phyloP scores from a whole-genome alignment of 768 basidiomycete genomes.

The Hericium rajendrae region DNA sequence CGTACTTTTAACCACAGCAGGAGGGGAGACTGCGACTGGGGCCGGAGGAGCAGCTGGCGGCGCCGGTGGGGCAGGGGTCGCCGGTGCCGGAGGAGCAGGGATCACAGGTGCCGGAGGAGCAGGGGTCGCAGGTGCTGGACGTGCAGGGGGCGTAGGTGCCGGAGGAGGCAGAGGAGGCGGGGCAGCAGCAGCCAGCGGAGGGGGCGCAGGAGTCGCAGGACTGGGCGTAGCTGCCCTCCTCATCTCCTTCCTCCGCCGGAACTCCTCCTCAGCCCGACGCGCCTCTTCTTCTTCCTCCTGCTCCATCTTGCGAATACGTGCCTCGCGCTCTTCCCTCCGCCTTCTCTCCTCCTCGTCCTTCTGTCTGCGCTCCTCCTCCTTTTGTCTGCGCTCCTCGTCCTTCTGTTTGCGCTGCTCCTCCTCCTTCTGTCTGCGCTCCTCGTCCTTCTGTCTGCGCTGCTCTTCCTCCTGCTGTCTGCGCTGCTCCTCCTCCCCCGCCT shows the following conservation, averaged over 20 bases:
- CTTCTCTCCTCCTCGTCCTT: not conserved
- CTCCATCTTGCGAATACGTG: slow-evolving; percentile 18
- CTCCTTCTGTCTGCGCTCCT: not conserved
- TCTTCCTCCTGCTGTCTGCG: slow-evolving; percentile 34
- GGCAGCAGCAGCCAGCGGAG: slow-evolving; percentile 25
- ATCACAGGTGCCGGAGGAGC: slow-evolving; percentile 26
- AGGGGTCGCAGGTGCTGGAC: slow-evolving; percentile 13
- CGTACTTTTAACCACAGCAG: slow-evolving; percentile 45
- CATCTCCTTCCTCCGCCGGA: not conserved
- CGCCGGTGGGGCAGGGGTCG: slow-evolving; percentile 29
- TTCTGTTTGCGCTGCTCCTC: slow-evolving; percentile 37
- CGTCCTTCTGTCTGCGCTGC: not conserved
- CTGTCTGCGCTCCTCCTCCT: not conserved
- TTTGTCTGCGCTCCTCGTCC: slow-evolving; percentile 6
- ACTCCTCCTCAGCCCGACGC: not conserved
- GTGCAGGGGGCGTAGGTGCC: slow-evolving; percentile 31
- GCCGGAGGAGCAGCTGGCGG: slow-evolving; percentile 30
- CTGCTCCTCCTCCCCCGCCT: slow-evolving; percentile 15
- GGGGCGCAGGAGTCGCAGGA: slow-evolving; percentile 9
- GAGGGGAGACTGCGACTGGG: slow-evolving; percentile 18
- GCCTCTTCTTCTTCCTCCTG: slow-evolving; percentile 1
- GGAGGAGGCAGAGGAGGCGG: slow-evolving; percentile 36
- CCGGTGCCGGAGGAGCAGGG: slow-evolving; percentile 20
- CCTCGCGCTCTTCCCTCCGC: slow-evolving; percentile 29
- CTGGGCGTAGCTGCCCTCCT: not conserved